Evolutionary conservation across 1,284 basidiomycete genomes (phyloP).

Genomic region (Cutaneotrichosporon cutaneum): DNA sequence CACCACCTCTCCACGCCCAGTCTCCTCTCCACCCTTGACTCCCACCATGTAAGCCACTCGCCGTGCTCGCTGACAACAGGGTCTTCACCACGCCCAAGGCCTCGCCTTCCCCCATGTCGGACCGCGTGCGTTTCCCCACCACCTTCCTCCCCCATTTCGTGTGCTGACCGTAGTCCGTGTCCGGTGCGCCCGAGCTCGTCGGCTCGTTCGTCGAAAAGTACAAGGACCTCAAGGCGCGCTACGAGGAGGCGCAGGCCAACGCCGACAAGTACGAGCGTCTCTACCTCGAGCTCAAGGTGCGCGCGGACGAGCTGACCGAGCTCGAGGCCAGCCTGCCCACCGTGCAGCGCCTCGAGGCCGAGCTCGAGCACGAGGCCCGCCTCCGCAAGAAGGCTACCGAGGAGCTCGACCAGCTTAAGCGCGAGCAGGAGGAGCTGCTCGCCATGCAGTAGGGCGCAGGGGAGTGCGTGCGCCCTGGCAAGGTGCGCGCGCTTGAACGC

Average conservation of each 20-base stretch:
- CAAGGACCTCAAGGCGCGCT: background rate
- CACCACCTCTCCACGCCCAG: background rate
- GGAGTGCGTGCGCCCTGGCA: background rate
- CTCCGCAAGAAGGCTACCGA: background rate
- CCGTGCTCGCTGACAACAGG: background rate
- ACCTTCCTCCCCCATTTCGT: too few species aligned
- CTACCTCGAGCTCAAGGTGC: conserved; percentile 8
- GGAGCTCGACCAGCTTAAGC: conserved; percentile 4
- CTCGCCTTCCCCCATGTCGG: conserved; percentile 1
- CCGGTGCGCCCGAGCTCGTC: conserved; percentile 8
- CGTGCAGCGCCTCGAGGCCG: conserved; percentile 4
- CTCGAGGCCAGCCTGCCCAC: conserved; percentile 10
- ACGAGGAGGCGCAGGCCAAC: background rate
- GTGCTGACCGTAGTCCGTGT: background rate
- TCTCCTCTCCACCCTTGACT: background rate
- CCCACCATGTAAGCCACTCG: background rate
- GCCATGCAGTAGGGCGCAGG: conserved; percentile 11
- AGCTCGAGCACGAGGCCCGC: conserved; percentile 5
- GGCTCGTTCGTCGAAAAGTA: conserved; percentile 9
- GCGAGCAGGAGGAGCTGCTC: conserved; percentile 13
- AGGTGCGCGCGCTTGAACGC: background rate
- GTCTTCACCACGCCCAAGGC: conserved; percentile 10
- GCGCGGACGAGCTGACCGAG: conserved; percentile 7
- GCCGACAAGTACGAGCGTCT: conserved; percentile 11
- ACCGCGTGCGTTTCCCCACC: background rate